A percentile compares a stretch with the other conserved stretches of the same genome.
These are phyloP conservation scores for Aurifilum marmelostoma DNA, from an alignment of 2,329 filamentous ascomycete genomes.

Conservation along the genomic window DNA sequence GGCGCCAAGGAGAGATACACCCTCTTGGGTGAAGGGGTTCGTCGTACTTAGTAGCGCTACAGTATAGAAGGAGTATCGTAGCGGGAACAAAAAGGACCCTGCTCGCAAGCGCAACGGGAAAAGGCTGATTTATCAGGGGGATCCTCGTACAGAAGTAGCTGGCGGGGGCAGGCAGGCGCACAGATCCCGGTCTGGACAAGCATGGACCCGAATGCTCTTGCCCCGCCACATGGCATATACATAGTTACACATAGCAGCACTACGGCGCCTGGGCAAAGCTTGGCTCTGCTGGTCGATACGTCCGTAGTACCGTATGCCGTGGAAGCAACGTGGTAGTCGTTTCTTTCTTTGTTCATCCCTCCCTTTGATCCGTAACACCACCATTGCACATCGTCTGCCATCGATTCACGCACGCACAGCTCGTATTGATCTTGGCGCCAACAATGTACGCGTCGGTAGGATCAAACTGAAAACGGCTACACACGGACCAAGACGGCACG, in stretches of 20 bases:
- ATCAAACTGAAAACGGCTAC: not conserved
- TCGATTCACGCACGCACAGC: not conserved
- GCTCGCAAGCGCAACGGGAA: not conserved
- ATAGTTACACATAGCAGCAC: not conserved
- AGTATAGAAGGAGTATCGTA: no score
- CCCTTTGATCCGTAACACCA: not conserved
- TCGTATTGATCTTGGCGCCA: not conserved
- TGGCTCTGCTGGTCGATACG: not conserved
- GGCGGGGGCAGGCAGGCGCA: constrained; percentile 1
- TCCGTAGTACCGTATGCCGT: no score
- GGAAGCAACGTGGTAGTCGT: no score
- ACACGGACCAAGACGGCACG: not conserved
- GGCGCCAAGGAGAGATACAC: not conserved
- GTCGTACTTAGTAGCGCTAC: no score
- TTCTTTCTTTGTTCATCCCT: no score
- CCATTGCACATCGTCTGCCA: no score
- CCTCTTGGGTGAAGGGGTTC: no score
- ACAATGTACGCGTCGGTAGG: not conserved
- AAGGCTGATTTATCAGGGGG: not conserved
- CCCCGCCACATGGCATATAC: not conserved
- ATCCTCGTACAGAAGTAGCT: not conserved
- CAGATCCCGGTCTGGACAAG: not conserved
- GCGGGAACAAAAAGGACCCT: not conserved
- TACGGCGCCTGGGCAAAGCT: not conserved
- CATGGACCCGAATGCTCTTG: not conserved